Percentiles rank a stretch among this genome's conserved stretches.
These are phyloP conservation scores for Bretziella fagacearum DNA, from an alignment of 2,329 filamentous ascomycete species.

Conservation along the genomic window DNA sequence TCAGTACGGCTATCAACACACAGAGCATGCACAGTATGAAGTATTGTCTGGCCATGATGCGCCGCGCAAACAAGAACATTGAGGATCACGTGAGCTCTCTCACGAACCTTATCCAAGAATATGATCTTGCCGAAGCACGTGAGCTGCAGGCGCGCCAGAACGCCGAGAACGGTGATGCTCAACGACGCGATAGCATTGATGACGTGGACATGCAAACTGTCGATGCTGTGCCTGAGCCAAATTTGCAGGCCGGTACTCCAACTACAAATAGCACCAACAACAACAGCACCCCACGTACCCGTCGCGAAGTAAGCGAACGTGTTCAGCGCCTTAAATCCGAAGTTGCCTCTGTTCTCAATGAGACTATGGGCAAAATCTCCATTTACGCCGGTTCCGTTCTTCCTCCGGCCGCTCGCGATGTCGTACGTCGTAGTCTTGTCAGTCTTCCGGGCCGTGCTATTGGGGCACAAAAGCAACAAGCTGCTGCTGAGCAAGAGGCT, in stretches of 20 bases:
- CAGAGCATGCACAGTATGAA: conserved; percentile 71
- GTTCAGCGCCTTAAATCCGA: conserved; percentile 54
- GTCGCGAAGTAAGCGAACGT: conserved; percentile 34
- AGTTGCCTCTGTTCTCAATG: conserved; percentile 61
- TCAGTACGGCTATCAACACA: conserved; percentile 82
- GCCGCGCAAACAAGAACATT: conserved; percentile 68
- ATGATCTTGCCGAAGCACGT: conserved; percentile 39
- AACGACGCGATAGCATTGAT: conserved; percentile 11
- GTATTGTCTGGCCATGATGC: conserved; percentile 66
- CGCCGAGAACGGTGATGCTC: conserved; percentile 5
- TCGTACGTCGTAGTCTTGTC: conserved; percentile 71
- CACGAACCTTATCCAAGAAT: conserved; percentile 62
- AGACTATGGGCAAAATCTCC: conserved; percentile 69
- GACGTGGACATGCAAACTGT: conserved; percentile 17
- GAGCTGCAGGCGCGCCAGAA: conserved; percentile 11
- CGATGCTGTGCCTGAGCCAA: neutral
- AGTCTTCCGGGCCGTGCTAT: conserved; percentile 72
- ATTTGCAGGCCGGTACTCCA: neutral
- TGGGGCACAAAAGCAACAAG: conserved; percentile 35
- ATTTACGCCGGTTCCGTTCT: conserved; percentile 82
- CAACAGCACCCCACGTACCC: conserved; percentile 5
- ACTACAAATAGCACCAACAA: neutral
- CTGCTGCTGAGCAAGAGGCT: conserved; percentile 9
- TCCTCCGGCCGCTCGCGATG: conserved; percentile 67
- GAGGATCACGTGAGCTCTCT: conserved; percentile 57